These are phyloP conservation scores for Erythrobasidium yunnanense DNA, from an alignment of 768 basidiomycete species.

Conservation along the genomic window DNA sequence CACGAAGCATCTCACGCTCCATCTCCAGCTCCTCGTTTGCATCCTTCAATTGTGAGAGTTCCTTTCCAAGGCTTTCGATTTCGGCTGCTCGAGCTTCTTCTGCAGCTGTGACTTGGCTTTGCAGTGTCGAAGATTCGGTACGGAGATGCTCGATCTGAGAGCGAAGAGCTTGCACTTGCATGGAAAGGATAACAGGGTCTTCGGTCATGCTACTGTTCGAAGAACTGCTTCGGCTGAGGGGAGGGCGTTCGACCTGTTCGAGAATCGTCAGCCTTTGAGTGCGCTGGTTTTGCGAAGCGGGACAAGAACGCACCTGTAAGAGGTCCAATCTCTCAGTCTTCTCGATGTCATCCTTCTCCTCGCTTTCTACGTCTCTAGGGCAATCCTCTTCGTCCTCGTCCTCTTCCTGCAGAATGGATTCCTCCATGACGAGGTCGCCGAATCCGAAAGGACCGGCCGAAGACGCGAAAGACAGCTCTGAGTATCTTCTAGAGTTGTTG, in stretches of 20 bases:
- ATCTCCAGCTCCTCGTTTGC: slow-evolving; percentile 67
- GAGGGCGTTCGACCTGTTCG: neutral
- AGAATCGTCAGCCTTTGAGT: neutral
- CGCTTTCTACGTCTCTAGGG: neutral
- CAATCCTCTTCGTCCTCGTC: neutral
- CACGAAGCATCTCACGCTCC: slow-evolving; percentile 77
- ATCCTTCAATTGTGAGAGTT: slow-evolving; percentile 60
- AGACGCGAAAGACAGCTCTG: slow-evolving; percentile 4
- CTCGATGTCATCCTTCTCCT: neutral
- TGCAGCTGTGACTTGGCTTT: neutral
- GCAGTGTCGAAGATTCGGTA: neutral
- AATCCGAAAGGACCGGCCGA: slow-evolving; percentile 6
- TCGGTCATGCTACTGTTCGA: slow-evolving; percentile 17
- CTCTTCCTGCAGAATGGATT: slow-evolving; percentile 9
- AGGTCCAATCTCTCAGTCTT: slow-evolving; percentile 1
- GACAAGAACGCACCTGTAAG: neutral
- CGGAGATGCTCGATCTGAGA: slow-evolving; percentile 28
- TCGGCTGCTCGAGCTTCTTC: slow-evolving; percentile 18
- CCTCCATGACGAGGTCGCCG: slow-evolving; percentile 30
- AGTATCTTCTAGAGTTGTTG: slow-evolving; percentile 1
- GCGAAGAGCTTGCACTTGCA: slow-evolving; percentile 28
- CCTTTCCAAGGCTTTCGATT: slow-evolving; percentile 30
- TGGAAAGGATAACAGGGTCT: slow-evolving; percentile 22
- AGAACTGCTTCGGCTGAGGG: neutral
- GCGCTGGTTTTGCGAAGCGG: neutral